phyloP scores from a whole-genome alignment of 2,329 filamentous ascomycete genomes.

The Penicillium fuscoglaucum region DNA sequence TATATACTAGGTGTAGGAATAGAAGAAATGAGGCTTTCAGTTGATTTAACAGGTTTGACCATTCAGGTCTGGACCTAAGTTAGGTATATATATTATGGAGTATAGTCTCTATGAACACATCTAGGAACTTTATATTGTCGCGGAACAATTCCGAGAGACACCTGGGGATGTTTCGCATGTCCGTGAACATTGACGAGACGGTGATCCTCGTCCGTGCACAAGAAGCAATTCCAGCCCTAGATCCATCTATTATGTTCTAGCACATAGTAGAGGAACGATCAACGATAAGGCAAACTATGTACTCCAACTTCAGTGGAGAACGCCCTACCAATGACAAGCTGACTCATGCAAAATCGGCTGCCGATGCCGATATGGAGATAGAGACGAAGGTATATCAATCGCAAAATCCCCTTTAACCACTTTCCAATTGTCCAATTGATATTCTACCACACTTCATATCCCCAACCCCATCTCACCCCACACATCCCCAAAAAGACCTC shows the following conservation, averaged over 20 bases:
- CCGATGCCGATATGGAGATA: background rate
- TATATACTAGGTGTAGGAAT: constrained; percentile 15
- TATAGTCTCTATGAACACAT: background rate
- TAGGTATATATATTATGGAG: too few relatives aligned
- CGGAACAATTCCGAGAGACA: background rate
- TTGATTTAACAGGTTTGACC: background rate
- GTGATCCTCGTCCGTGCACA: background rate
- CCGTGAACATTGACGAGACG: background rate
- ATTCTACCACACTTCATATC: background rate
- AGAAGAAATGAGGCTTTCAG: background rate
- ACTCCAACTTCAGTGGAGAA: constrained; percentile 8
- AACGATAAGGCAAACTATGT: background rate
- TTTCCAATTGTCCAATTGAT: background rate
- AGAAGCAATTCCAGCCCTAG: background rate
- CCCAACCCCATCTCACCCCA: background rate
- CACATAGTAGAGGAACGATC: background rate
- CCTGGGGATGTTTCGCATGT: background rate
- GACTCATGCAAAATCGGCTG: constrained; percentile 15
- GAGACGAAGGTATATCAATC: constrained; percentile 5
- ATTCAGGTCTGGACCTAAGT: background rate
- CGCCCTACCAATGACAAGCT: constrained; percentile 26
- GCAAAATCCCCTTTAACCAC: background rate
- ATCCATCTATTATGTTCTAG: background rate
- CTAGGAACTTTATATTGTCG: background rate
- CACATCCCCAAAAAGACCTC: background rate